phyloP scores from a whole-genome alignment of 345 rosid genomes.

The rapeseed (Brassica napus) region Da-Ae NC_063435.1:3118501-3119000 shows the following conservation, averaged over 20 bases:
- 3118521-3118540: slow-evolving; percentile 98
- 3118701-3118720: slow-evolving; percentile 92
- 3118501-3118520: slow-evolving; percentile 94
- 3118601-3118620: slow-evolving; percentile 19
- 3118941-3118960: neutral
- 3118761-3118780: slow-evolving; percentile 88
- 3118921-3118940: slow-evolving; percentile 6
- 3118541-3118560: slow-evolving; percentile 12
- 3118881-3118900: neutral
- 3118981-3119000: neutral
- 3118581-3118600: neutral
- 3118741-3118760: slow-evolving; percentile 91
- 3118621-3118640: slow-evolving; percentile 94
- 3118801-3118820: slow-evolving; percentile 78
- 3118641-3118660: slow-evolving; percentile 99
- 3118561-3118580: neutral
- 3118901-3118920: neutral
- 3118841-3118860: neutral
- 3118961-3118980: neutral
- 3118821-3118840: slow-evolving; percentile 12
- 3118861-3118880: neutral
- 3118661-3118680: slow-evolving; percentile 93
- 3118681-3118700: slow-evolving; percentile 99
- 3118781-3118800: slow-evolving; percentile 84
- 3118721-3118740: slow-evolving; percentile 92